Evolutionary conservation across 805 yeast genomes (phyloP).

Genomic region (Millerago galiae): DNA sequence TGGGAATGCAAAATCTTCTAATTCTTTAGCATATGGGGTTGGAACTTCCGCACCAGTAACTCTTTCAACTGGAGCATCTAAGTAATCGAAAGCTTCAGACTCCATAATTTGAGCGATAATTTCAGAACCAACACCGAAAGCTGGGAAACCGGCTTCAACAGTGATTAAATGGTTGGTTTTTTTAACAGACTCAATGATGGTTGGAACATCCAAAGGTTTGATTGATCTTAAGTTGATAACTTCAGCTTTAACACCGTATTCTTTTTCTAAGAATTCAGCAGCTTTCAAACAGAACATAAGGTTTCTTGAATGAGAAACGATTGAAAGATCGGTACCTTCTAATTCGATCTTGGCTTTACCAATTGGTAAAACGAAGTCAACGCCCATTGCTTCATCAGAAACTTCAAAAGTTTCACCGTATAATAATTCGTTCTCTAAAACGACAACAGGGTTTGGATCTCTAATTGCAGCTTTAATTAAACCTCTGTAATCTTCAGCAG

Average conservation of each 20-base stretch:
- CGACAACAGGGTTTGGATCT: conserved; percentile 97
- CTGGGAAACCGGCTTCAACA: conserved; percentile 97
- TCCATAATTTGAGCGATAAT: conserved; percentile 97
- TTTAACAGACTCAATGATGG: conserved; percentile 82
- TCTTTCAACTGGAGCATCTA: conserved; percentile 98
- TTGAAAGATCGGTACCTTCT: conserved; percentile 85
- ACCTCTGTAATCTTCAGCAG: conserved; percentile 95
- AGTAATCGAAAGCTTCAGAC: conserved; percentile 94
- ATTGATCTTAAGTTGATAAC: conserved; percentile 93
- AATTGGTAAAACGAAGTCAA: conserved; percentile 88
- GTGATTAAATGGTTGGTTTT: conserved; percentile 95
- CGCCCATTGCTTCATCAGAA: conserved; percentile 79
- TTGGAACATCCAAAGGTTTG: conserved; percentile 89
- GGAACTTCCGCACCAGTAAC: conserved; percentile 99
- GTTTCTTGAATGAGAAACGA: conserved; percentile 89
- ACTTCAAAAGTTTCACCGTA: conserved; percentile 90
- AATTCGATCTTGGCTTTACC: conserved; percentile 95
- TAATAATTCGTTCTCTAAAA: conserved; percentile 91
- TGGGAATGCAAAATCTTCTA: conserved; percentile 99
- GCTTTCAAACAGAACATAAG: conserved; percentile 83
- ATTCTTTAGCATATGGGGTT: conserved; percentile 93
- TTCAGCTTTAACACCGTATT: conserved; percentile 86
- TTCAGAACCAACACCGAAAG: conserved; percentile 98
- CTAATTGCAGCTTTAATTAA: conserved; percentile 92
- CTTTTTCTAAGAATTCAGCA: conserved; percentile 77